phyloP scores from a whole-genome alignment of 805 yeast species.

The Metschnikowia drakensbergensis region DNA sequence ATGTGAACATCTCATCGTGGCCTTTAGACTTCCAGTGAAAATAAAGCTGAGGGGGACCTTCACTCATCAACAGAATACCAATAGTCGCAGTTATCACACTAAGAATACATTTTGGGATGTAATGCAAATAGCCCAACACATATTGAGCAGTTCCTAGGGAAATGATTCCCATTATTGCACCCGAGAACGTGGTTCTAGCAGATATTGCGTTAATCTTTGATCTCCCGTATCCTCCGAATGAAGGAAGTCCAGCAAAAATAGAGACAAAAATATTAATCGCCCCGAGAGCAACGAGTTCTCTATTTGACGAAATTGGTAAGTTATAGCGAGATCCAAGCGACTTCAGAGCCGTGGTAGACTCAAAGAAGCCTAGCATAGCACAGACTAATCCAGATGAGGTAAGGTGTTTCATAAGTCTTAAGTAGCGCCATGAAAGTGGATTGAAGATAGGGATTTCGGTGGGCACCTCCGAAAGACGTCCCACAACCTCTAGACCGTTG shows the following conservation, averaged over 20 bases:
- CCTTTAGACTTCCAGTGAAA: slow-evolving; percentile 76
- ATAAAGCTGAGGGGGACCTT: slow-evolving; percentile 49
- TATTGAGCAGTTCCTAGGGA: slow-evolving; percentile 63
- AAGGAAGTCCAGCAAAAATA: slow-evolving; percentile 70
- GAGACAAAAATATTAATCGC: slow-evolving; percentile 63
- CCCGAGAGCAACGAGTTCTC: slow-evolving; percentile 91
- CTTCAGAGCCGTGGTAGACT: slow-evolving; percentile 89
- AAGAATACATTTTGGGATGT: slow-evolving; percentile 73
- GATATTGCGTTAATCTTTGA: slow-evolving; percentile 83
- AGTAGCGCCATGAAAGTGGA: slow-evolving; percentile 53
- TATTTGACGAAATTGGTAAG: slow-evolving; percentile 72
- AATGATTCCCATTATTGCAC: slow-evolving; percentile 72
- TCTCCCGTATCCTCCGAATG: slow-evolving; percentile 95
- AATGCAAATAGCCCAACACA: slow-evolving; percentile 61
- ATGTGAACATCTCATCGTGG: slow-evolving; percentile 68
- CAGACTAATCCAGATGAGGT: slow-evolving; percentile 68
- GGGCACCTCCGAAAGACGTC: slow-evolving; percentile 49
- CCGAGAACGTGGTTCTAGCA: slow-evolving; percentile 82
- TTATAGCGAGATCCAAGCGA: slow-evolving; percentile 74
- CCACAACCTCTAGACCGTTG: slow-evolving; percentile 64
- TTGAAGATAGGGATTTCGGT: slow-evolving; percentile 44
- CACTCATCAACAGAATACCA: slow-evolving; percentile 63
- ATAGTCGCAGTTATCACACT: slow-evolving; percentile 78
- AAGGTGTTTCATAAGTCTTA: slow-evolving; percentile 51
- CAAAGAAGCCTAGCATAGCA: slow-evolving; percentile 87